A percentile compares a stretch with the other conserved stretches of the same genome.
phyloP scores from a whole-genome alignment of 495 filamentous ascomycete species.

The Xylaria curta region DNA sequence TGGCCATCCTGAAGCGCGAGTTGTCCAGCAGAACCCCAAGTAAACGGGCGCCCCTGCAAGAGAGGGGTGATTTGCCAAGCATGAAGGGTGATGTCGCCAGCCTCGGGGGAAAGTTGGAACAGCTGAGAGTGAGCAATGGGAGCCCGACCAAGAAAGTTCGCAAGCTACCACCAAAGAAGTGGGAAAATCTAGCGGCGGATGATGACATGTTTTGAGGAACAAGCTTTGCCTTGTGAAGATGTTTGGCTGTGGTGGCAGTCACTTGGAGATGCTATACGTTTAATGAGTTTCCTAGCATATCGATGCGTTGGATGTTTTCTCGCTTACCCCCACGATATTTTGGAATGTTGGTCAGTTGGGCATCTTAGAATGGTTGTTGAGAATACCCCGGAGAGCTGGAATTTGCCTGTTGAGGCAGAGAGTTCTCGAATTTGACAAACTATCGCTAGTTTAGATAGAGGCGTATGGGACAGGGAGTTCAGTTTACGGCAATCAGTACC shows the following conservation, averaged over 20 bases:
- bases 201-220: slow-evolving; percentile 44
- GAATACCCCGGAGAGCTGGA: slow-evolving; percentile 34
- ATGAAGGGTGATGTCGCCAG: slow-evolving; percentile 28
- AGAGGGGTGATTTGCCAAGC: slow-evolving; percentile 45
- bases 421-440: not conserved
- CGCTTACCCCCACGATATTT: not conserved
- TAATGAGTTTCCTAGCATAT: not conserved
- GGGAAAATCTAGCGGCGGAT: slow-evolving; percentile 40
- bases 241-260: not conserved
- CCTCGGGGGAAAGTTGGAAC: slow-evolving; percentile 38
- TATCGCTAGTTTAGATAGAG: not conserved
- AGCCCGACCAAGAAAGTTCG: slow-evolving; percentile 51
- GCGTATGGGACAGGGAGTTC: not conserved
- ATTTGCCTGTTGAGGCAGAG: slow-evolving; percentile 3
- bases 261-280: not conserved
- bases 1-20: slow-evolving; percentile 58
- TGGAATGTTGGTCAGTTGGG: slow-evolving; percentile 20
- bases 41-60: slow-evolving; percentile 53
- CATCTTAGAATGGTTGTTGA: slow-evolving; percentile 20
- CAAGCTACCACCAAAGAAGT: slow-evolving; percentile 46
- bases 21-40: slow-evolving; percentile 47
- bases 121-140: slow-evolving; percentile 34
- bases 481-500: not conserved
- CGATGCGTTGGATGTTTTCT: not conserved
- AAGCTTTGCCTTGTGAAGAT: not conserved